A percentile compares a stretch with the other conserved stretches of the same genome.
Evolutionary conservation across 164 flowering plant genomes (phyloP).

Genomic region (Stephania cephalantha): DNA sequence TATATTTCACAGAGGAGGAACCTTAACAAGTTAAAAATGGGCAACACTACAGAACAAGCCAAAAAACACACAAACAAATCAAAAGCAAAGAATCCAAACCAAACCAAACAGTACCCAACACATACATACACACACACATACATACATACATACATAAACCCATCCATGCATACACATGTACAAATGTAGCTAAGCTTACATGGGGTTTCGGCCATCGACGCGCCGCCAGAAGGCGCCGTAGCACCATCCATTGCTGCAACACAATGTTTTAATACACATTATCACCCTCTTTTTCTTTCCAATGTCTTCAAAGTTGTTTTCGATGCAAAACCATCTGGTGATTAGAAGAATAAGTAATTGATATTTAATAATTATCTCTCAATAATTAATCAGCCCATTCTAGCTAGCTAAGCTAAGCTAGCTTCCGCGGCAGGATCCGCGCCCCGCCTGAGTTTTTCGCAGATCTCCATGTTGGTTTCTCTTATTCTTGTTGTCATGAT

Average conservation of each 20-base stretch:
- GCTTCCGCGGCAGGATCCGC: slow-evolving; percentile 28
- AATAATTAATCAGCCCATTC: too few relatives aligned
- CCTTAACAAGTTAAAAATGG: neutral
- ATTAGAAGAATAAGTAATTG: too few relatives aligned
- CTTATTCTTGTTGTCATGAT: neutral
- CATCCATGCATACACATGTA: neutral
- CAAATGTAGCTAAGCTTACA: slow-evolving; percentile 34
- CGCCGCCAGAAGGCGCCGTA: slow-evolving; percentile 80
- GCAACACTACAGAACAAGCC: slow-evolving; percentile 12
- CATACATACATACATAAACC: neutral
- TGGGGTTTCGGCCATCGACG: slow-evolving; percentile 44
- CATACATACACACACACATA: neutral
- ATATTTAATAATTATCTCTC: too few relatives aligned
- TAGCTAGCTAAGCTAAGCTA: slow-evolving; percentile 7
- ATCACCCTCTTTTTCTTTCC: neutral
- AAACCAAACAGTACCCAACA: neutral
- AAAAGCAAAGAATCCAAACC: slow-evolving; percentile 3
- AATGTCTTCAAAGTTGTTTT: neutral
- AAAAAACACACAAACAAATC: slow-evolving; percentile 8
- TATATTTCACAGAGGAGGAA: neutral
- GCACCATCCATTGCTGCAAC: slow-evolving; percentile 63
- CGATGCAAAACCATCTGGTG: neutral
- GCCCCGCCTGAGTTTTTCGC: slow-evolving; percentile 18
- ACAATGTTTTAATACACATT: slow-evolving; percentile 43
- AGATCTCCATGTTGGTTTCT: slow-evolving; percentile 15